Percentiles rank a stretch among this genome's conserved stretches.
Conservation (phyloP, 352 stramenopile genomes). For the Globisporangium iwayamae region DNA sequence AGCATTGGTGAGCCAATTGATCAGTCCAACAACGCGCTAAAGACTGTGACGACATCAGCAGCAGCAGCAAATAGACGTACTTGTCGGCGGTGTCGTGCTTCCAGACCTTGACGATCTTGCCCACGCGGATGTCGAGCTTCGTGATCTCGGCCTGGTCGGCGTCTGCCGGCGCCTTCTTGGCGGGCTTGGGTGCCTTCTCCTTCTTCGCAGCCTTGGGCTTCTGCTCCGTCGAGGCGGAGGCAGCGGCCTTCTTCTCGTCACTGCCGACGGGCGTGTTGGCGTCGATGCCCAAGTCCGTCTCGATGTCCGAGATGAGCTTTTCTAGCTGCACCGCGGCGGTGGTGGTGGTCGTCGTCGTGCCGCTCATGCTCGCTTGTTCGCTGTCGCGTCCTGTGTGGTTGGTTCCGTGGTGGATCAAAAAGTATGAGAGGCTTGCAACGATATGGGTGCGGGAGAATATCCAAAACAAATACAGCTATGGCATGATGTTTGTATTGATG, state of each 20-base stretch:
- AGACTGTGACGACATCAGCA: neutral
- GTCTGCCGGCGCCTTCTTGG: conserved; percentile 38
- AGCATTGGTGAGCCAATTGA: neutral
- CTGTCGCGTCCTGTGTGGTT: neutral
- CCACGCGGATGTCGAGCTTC: conserved; percentile 91
- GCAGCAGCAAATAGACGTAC: conserved; percentile 20
- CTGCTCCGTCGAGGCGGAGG: conserved; percentile 20
- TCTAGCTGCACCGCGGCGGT: conserved; percentile 63
- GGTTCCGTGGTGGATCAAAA: neutral
- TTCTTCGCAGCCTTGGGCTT: conserved; percentile 29
- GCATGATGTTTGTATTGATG: too few species aligned
- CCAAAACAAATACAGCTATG: too few species aligned
- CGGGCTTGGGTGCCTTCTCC: conserved; percentile 28
- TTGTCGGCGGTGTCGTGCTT: conserved; percentile 90
- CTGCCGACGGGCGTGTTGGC: conserved; percentile 43
- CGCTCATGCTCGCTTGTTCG: conserved; percentile 26
- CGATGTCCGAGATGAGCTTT: conserved; percentile 61
- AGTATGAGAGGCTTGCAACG: neutral
- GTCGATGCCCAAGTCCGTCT: conserved; percentile 75
- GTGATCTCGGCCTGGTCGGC: conserved; percentile 83
- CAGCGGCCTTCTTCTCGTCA: conserved; percentile 4
- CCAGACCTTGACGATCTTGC: conserved; percentile 90
- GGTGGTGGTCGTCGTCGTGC: neutral
- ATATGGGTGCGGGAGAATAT: too few species aligned
- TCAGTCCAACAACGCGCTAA: neutral